Evolutionary conservation across 1,284 basidiomycete species (phyloP), one percentile per base, ranked within the genome.

Genomic region (Moniliella sp.): DNA sequence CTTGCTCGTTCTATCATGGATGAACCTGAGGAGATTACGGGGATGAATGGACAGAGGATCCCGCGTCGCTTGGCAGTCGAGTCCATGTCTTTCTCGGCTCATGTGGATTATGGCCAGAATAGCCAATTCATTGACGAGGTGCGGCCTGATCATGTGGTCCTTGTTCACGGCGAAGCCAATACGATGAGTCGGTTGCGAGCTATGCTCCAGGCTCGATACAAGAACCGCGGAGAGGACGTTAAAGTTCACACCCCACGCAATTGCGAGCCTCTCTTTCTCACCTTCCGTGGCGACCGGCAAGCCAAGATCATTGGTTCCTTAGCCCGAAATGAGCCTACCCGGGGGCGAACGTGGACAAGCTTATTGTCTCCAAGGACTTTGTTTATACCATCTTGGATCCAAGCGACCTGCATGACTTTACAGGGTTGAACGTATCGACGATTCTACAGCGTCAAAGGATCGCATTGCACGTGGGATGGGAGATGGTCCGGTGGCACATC

Each of bases 31-130:
- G 84, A 91, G 51, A 80, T 91, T 50, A 67, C 66, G 18, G 71
- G 74, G 7, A 61, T 79, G 57, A 82, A 83, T 57, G 86, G 86
- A 3, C 66, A 68, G 30, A 72, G 70, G 31, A 88, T 97, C 37
- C 78, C 76, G 9, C 70, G 86, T 40, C 78, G 86, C 51, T 70
- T 91, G 48, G 88, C 86, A 1, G 84, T 97, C 56, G 84, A 94
- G 54, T 79, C 91, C 50, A 91, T 97, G 44, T 94, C 88, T 4
- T 97, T 97, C 63, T 83, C 81, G 31, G 88, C 88, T n/a, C 88
- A 97, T 60, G 88, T 97, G n/a, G 88, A 97, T 62, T 91, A 81
- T 57, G 74, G 80, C 5, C 91, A 97, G 61, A 97, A 97, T 58
- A 77, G 81, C 3, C 80, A 83, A 51, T 97, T 94, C 62, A 94